Evolutionary conservation across 805 yeast species (phyloP).

Genomic region (Candida caryicola): DNA sequence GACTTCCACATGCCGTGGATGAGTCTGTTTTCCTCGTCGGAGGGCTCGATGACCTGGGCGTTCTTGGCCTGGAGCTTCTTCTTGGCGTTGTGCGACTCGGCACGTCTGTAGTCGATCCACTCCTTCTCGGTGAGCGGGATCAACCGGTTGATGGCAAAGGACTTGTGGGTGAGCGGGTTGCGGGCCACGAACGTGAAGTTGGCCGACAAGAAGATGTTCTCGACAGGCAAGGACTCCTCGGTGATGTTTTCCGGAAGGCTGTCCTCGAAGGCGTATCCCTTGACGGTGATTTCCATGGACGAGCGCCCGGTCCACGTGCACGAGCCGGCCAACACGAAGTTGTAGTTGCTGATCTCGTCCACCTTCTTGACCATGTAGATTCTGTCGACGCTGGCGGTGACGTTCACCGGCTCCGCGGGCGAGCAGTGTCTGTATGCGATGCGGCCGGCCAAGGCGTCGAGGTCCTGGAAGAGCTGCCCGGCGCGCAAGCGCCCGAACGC

Average conservation of each 20-base stretch:
- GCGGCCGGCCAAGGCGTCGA: conserved; percentile 91
- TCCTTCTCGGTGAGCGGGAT: conserved; percentile 74
- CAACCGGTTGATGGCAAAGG: conserved; percentile 80
- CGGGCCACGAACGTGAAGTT: conserved; percentile 95
- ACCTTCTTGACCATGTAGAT: conserved; percentile 82
- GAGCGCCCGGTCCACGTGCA: conserved; percentile 95
- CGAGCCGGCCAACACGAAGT: conserved; percentile 82
- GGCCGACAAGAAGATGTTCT: conserved; percentile 78
- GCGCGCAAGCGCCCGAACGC: conserved; percentile 89
- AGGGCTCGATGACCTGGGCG: conserved; percentile 60
- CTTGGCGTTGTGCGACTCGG: conserved; percentile 84
- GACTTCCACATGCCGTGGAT: conserved; percentile 74
- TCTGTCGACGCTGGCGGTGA: conserved; percentile 91
- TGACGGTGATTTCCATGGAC: conserved; percentile 92
- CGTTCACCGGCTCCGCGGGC: conserved; percentile 96
- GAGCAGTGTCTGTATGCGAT: conserved; percentile 89
- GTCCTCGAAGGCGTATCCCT: conserved; percentile 73
- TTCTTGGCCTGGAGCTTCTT: conserved; percentile 75
- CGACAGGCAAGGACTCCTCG: conserved; percentile 56
- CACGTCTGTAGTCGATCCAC: conserved; percentile 80
- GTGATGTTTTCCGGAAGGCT: conserved; percentile 51
- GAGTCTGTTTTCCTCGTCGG: conserved; percentile 64
- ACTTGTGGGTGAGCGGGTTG: conserved; percentile 86
- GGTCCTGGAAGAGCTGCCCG: conserved; percentile 91
- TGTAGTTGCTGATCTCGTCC: conserved; percentile 70